Base-by-base conservation (phyloP, 2,329 filamentous ascomycete genomes). In the Sclerotinia nivalis region DNA sequence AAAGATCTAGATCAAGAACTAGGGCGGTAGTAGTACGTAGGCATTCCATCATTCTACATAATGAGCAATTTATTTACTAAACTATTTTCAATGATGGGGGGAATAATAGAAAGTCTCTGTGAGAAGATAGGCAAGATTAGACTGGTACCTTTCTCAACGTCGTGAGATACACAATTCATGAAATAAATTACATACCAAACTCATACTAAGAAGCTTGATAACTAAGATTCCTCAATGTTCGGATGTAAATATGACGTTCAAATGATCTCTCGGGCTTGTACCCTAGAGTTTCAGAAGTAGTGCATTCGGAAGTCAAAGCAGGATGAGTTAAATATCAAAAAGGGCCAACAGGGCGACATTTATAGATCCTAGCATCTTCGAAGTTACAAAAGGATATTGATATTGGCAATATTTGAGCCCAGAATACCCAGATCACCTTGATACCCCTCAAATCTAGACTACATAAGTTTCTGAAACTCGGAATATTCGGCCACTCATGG, bases 301-400 rank as follows among this genome's bases (percentile, higher is more conserved):
- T 15, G 22, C 31, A n/a, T 37, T 4, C 10, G 18, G 43, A 1
- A 54, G 10, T 15, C 43, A 47, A 45, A 25, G n/a, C 12, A 25
- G 22, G 31, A 12, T 47, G n/a, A 34, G 12, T 40, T 7, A 34
- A 40, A 43, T 5, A 56, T 31, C 22, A 8, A 9, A 20, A 34
- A 49, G 13, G 20, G 62, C 40, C 0, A 43, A 13, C 8, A 37
- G 9, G 10, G 10, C 20, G 9, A 15, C 12, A 25, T n/a, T 15
- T 40, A n/a, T 6, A 66, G 43, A 56, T 18, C 28, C 31, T 31
- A 20, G 12, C 5, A 25, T 37, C 6, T 18, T 49, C 22, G 37
- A 20, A 67, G 54, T 58, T n/a, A 67, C 65, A 50, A 67, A 59
- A 20, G 49, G 40, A 40, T n/a, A n/a, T n/a, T n/a, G n/a, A 67